A percentile compares a stretch with the other conserved stretches of the same genome.
Conservation (phyloP, 1,284 basidiomycete species). For the Uromyces viciae-fabae region DNA sequence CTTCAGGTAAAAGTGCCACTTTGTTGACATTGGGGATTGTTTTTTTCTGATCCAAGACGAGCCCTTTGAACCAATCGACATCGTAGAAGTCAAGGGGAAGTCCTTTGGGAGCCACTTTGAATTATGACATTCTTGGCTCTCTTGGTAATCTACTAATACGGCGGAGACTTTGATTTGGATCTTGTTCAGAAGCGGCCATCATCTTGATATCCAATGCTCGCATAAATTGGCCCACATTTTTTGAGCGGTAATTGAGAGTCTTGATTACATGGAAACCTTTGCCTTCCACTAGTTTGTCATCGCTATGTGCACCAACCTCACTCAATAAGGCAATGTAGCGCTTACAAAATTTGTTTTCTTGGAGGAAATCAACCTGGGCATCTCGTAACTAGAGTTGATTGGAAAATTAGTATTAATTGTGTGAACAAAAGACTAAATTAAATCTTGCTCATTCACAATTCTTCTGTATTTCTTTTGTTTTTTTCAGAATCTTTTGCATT, state of each 20-base stretch:
- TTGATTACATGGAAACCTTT: neutral
- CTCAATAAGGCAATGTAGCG: neutral
- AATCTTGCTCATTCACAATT: slow-evolving; percentile 6
- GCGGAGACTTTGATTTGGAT: neutral
- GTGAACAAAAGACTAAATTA: neutral
- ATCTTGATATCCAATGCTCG: slow-evolving; percentile 1
- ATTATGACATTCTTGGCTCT: neutral
- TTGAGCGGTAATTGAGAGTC: slow-evolving; percentile 10
- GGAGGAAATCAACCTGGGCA: neutral
- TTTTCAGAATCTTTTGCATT: neutral
- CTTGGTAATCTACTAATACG: neutral
- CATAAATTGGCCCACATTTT: slow-evolving; percentile 8
- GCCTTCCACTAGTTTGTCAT: slow-evolving; percentile 1
- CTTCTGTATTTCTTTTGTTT: neutral
- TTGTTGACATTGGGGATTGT: neutral
- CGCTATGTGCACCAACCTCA: neutral
- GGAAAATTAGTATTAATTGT: neutral
- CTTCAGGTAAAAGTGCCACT: slow-evolving; percentile 11
- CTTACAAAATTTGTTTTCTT: neutral
- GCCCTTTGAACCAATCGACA: neutral
- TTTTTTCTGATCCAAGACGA: neutral
- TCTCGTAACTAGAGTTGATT: neutral
- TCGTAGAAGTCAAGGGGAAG: slow-evolving; percentile 16
- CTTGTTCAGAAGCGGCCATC: neutral
- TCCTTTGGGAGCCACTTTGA: neutral